These are phyloP conservation scores for Axilococcus clingmanii DNA, from an alignment of 139 green algal species.

Conservation along the genomic window DNA sequence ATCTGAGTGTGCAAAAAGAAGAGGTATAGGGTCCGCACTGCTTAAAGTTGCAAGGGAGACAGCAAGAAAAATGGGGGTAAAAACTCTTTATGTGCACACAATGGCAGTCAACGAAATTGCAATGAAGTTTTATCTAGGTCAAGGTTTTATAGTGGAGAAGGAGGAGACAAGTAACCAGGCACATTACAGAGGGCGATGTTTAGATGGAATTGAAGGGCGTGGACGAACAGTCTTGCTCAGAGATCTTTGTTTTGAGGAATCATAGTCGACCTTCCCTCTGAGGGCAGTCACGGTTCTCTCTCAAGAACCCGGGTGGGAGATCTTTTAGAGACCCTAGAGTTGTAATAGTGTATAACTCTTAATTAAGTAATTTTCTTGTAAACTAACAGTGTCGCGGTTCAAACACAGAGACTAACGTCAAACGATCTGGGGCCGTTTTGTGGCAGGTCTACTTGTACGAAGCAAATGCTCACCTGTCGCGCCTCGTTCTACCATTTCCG, in stretches of 20 bases:
- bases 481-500: neutral
- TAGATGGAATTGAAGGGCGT: conserved; percentile 41
- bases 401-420: too few species aligned
- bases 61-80: conserved; percentile 19
- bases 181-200: conserved; percentile 38
- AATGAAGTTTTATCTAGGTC: conserved; percentile 25
- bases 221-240: conserved; percentile 36
- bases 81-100: conserved; percentile 41
- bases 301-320: too few species aligned
- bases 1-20: conserved; percentile 13
- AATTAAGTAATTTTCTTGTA: too few species aligned
- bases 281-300: too few species aligned
- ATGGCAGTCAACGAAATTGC: conserved; percentile 36
- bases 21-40: conserved; percentile 26
- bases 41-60: conserved; percentile 11
- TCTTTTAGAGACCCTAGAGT: too few species aligned
- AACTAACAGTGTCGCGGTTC: too few species aligned
- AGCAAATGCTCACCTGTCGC: neutral
- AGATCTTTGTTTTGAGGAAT: too few species aligned
- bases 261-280: too few species aligned
- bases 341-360: too few species aligned
- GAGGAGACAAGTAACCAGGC: conserved; percentile 39
- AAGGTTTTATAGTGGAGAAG: conserved; percentile 37
- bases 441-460: too few species aligned
- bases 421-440: too few species aligned